Conservation (phyloP, 1,284 basidiomycete species). For the Rhodotorula sp. region DNA sequence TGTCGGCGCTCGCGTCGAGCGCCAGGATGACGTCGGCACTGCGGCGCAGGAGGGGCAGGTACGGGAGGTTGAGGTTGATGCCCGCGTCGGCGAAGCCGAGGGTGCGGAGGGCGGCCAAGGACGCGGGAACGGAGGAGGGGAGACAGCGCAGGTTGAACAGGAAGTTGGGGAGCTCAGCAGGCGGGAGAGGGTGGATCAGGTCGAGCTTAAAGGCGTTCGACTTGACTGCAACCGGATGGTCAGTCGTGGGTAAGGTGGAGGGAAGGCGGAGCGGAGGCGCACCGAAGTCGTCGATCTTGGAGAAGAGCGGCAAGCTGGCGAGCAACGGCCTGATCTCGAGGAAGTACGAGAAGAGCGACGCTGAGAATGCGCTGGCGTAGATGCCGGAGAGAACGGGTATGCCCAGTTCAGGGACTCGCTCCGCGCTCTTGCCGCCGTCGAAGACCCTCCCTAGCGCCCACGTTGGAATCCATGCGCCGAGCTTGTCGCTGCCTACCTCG, state of each 20-base stretch:
- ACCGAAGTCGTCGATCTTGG: conserved; percentile 51
- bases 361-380: conserved; percentile 56
- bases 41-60: conserved; percentile 48
- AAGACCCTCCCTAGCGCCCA: conserved; percentile 55
- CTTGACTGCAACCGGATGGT: conserved; percentile 17
- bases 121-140: conserved; percentile 39
- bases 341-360: conserved; percentile 55
- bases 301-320: conserved; percentile 51
- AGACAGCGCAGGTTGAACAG: conserved; percentile 51
- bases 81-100: conserved; percentile 56
- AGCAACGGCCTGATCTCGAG: conserved; percentile 54
- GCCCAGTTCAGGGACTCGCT: conserved; percentile 54
- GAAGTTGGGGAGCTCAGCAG: conserved; percentile 54
- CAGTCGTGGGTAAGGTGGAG: not conserved
- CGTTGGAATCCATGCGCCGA: conserved; percentile 56
- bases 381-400: conserved; percentile 55
- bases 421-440: conserved; percentile 50
- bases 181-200: conserved; percentile 55
- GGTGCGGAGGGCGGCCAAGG: conserved; percentile 51
- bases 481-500: conserved; percentile 55
- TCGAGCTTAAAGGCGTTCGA: conserved; percentile 52
- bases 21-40: conserved; percentile 54
- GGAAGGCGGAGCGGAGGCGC: not conserved
- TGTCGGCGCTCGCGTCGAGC: conserved; percentile 55
- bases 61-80: conserved; percentile 55